Percentiles rank a stretch among this genome's conserved stretches.
Conservation (phyloP, 1,284 basidiomycete species). For the Ustilago shanxiensis region DNA sequence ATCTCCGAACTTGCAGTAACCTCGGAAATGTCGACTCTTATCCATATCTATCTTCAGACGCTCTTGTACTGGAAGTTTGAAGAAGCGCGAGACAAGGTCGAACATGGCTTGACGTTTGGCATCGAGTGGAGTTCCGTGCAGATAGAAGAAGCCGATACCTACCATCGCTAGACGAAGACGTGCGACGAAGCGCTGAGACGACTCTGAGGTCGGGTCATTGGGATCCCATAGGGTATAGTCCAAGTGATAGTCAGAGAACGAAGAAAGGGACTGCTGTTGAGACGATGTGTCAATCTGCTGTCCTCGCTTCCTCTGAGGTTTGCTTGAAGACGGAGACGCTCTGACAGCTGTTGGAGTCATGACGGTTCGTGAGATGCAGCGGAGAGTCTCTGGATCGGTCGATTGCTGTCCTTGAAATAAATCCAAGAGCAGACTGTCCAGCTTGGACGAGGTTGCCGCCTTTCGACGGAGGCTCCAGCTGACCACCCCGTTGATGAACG, state of each 20-base stretch:
- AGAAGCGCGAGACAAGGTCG: slow-evolving; percentile 45
- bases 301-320: background rate
- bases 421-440: too few species aligned
- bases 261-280: slow-evolving; percentile 36
- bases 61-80: slow-evolving; percentile 34
- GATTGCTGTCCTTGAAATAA: too few species aligned
- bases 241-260: slow-evolving; percentile 37
- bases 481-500: too few species aligned
- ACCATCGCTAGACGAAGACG: slow-evolving; percentile 47
- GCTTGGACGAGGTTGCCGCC: background rate
- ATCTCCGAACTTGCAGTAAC: slow-evolving; percentile 60
- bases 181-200: slow-evolving; percentile 39
- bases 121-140: slow-evolving; percentile 47
- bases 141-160: slow-evolving; percentile 63
- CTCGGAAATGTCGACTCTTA: slow-evolving; percentile 53
- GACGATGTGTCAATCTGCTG: background rate
- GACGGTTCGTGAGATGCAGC: background rate
- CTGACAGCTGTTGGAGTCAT: slow-evolving; percentile 29
- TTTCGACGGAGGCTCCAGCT: background rate
- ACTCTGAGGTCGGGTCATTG: slow-evolving; percentile 8
- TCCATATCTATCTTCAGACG: slow-evolving; percentile 52
- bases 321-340: background rate
- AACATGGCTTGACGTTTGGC: slow-evolving; percentile 37
- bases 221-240: slow-evolving; percentile 45
- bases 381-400: too few species aligned